Base-by-base conservation (phyloP, 2,329 filamentous ascomycete genomes). In the Ophiostoma sp. region DNA sequence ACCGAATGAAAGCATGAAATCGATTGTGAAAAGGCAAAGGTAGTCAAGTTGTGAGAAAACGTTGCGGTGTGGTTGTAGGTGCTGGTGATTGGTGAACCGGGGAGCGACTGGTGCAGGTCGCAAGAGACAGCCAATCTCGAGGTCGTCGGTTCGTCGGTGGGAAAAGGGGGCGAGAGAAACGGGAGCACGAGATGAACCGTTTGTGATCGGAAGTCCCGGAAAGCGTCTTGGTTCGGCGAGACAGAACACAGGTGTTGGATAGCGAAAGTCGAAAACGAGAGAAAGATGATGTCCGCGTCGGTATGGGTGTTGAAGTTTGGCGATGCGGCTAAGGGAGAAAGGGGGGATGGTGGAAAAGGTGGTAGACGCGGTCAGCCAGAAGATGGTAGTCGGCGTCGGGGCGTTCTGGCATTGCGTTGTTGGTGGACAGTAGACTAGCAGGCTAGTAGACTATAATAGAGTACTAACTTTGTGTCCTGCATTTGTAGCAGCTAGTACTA, bases 361-460 rank as follows among this genome's bases (percentile, higher is more conserved):
- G 67, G 60, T 67, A 36, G 39, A 71, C 70, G 70, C 67, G 62
- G 62, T 71, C 67, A 57, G 48, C 39, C 35, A 60, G 67, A 48
- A 23, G 20, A 57, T 67, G 31, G 70, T 62, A 44, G 69, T 68
- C 60, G 67, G 67, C 44, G 69, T 62, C 62, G 69, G 57, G 60
- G 60, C 33, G 62, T 57, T 68, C 4, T 68, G 31, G 44, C 27
- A 52, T 65, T 27, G 36, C 54, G 67, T 35, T 68, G 48, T 13
- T 39, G 13, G 17, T 48, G 44, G 44, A 48, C 44, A 48, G 44
- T 48, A 48, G 5, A 48, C 44, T 52, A 39, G 36, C 31, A 27
- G 33, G 27, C 52, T 27, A 41, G 57, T 33, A 13, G 13, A 64
- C 17, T 35, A 64, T 31, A 57, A 4, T 64, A 64, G 4, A 31